phyloP scores from a whole-genome alignment of 1,284 basidiomycete species.

The Inonotus obliquus region DNA sequence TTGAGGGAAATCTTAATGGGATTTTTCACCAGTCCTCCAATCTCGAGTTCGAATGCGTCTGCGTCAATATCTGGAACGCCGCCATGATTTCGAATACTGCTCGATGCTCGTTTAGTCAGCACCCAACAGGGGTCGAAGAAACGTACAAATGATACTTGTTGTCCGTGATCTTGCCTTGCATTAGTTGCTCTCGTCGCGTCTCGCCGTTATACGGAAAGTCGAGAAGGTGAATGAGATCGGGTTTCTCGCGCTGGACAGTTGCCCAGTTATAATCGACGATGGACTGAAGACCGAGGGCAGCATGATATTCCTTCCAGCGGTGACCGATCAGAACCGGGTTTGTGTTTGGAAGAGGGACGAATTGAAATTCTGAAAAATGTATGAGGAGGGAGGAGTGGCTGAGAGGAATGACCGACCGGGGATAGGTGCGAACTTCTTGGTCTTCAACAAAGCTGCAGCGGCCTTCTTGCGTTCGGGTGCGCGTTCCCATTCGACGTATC shows the following conservation, averaged over 20 bases:
- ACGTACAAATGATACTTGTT: slow-evolving; percentile 46
- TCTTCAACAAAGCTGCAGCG: slow-evolving; percentile 37
- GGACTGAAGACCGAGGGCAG: slow-evolving; percentile 40
- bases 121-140: background rate
- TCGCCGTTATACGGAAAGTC: slow-evolving; percentile 53
- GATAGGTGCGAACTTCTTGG: slow-evolving; percentile 37
- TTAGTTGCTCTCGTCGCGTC: slow-evolving; percentile 38
- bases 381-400: background rate
- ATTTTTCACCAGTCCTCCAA: slow-evolving; percentile 45
- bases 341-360: slow-evolving; percentile 44
- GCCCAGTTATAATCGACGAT: slow-evolving; percentile 52
- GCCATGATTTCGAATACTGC: slow-evolving; percentile 45
- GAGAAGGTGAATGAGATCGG: slow-evolving; percentile 47
- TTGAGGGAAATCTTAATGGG: slow-evolving; percentile 40
- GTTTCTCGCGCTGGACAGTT: slow-evolving; percentile 48
- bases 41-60: slow-evolving; percentile 41
- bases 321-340: slow-evolving; percentile 48
- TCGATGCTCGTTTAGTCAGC: background rate
- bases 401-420: slow-evolving; percentile 31
- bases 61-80: slow-evolving; percentile 43
- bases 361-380: slow-evolving; percentile 42
- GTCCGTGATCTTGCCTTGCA: slow-evolving; percentile 40
- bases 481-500: slow-evolving; percentile 43
- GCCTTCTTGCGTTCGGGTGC: slow-evolving; percentile 40
- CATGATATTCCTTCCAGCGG: slow-evolving; percentile 54